phyloP scores from a whole-genome alignment of 2,329 filamentous ascomycete genomes.

The Pestalotiopsis sp. region DNA sequence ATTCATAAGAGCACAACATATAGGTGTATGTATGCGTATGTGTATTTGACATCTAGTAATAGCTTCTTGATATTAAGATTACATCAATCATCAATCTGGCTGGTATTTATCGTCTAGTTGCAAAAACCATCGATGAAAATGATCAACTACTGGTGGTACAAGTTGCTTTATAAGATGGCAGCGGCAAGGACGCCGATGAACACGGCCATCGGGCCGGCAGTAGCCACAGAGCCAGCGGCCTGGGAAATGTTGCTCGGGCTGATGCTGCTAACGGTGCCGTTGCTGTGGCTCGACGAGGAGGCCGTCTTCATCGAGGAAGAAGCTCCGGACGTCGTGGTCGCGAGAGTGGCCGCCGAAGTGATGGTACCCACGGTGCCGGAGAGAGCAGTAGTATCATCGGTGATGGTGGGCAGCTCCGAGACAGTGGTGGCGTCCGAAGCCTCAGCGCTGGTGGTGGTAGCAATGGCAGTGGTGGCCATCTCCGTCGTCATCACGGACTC shows the following conservation, averaged over 20 bases:
- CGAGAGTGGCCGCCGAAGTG: conserved; percentile 5
- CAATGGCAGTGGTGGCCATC: not conserved
- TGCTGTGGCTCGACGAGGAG: not conserved
- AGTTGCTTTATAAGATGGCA: not conserved
- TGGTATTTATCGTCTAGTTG: not conserved
- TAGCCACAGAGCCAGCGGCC: conserved; percentile 2
- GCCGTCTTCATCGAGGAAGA: not conserved
- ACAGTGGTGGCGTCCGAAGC: not conserved
- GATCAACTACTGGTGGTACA: not conserved
- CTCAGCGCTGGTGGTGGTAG: not conserved
- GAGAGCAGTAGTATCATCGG: not conserved
- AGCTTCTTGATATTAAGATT: not conserved
- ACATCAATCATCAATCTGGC: not conserved
- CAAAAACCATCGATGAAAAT: not conserved
- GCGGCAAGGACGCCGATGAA: not conserved
- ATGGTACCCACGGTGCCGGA: conserved; percentile 6
- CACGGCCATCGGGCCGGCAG: conserved; percentile 8
- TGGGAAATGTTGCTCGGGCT: not conserved
- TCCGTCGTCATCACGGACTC: not conserved
- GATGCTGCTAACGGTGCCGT: too few relatives aligned
- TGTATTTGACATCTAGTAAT: too few relatives aligned
- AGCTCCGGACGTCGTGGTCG: not conserved
- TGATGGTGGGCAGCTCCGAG: not conserved
- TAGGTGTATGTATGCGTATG: too few relatives aligned
- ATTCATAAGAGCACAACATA: too few relatives aligned